Evolutionary conservation across 2,329 filamentous ascomycete species (phyloP).

Genomic region (Nemania abortiva): DNA sequence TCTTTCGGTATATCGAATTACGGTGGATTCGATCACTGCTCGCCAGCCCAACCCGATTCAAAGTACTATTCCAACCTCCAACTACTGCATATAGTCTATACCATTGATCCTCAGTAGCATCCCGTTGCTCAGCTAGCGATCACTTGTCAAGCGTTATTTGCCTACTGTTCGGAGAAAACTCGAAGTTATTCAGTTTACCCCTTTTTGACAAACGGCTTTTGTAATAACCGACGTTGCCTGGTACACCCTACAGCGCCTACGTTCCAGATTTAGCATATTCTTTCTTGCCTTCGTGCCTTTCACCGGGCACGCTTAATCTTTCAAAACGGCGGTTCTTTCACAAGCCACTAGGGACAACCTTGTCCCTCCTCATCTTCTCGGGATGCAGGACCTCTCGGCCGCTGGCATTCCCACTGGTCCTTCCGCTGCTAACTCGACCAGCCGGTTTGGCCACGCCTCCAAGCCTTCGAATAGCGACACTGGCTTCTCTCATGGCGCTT

Average conservation of each 20-base stretch:
- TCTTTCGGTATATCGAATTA: constrained; percentile 36
- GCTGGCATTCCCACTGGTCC: constrained; percentile 70
- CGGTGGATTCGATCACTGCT: constrained; percentile 43
- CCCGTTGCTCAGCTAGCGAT: constrained; percentile 46
- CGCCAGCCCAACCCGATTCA: constrained; percentile 36
- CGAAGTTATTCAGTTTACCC: constrained; percentile 43
- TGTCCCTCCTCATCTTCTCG: constrained; percentile 87
- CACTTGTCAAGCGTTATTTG: constrained; percentile 47
- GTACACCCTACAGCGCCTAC: constrained; percentile 44
- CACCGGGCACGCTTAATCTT: constrained; percentile 68
- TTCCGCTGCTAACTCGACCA: constrained; percentile 62
- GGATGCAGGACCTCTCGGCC: constrained; percentile 89
- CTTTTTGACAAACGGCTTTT: constrained; percentile 48
- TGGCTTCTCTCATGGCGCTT: constrained; percentile 92
- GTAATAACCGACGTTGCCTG: constrained; percentile 49
- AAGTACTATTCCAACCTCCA: constrained; percentile 35
- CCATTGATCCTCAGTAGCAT: constrained; percentile 43
- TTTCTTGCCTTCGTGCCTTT: constrained; percentile 54
- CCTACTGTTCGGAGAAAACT: constrained; percentile 45
- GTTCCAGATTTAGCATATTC: constrained; percentile 46
- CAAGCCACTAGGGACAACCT: constrained; percentile 83
- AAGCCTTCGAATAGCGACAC: constrained; percentile 88
- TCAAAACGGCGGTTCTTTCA: constrained; percentile 87
- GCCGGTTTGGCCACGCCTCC: constrained; percentile 78
- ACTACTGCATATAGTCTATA: constrained; percentile 48